phyloP scores from a whole-genome alignment of 1,139 yeast species.

The Groenewaldozyma auringiensis region DNA sequence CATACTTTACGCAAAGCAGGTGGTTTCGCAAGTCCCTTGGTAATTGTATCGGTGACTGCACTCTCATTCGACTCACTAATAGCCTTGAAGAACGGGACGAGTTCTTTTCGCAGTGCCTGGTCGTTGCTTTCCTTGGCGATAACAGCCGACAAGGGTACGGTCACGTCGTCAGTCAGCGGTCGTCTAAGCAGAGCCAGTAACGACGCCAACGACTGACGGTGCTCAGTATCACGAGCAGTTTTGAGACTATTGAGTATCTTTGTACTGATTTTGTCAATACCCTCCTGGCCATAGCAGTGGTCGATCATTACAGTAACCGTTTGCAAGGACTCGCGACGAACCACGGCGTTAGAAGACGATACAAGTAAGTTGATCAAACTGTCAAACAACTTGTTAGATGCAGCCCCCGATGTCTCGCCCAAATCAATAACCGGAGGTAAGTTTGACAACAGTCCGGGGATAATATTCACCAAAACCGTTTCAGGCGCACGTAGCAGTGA shows the following conservation, averaged over 20 bases:
- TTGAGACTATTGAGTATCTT: slow-evolving; percentile 52
- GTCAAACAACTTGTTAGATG: background rate
- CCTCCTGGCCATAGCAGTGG: slow-evolving; percentile 20
- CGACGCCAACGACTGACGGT: slow-evolving; percentile 33
- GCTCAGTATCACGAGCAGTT: slow-evolving; percentile 53
- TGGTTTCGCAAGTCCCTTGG: slow-evolving; percentile 63
- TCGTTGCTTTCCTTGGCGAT: slow-evolving; percentile 74
- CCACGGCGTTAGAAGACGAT: slow-evolving; percentile 62
- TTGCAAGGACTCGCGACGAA: slow-evolving; percentile 47
- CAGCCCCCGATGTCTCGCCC: slow-evolving; percentile 19
- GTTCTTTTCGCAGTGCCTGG: slow-evolving; percentile 42
- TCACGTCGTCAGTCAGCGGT: slow-evolving; percentile 26
- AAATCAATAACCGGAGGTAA: slow-evolving; percentile 35
- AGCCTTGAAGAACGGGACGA: slow-evolving; percentile 45
- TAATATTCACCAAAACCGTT: slow-evolving; percentile 45
- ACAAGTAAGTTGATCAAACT: background rate
- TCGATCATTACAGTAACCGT: slow-evolving; percentile 31
- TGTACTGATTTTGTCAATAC: slow-evolving; percentile 34
- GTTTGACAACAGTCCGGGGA: slow-evolving; percentile 43
- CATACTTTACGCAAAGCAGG: slow-evolving; percentile 57
- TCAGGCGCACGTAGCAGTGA: slow-evolving; percentile 80
- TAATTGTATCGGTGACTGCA: slow-evolving; percentile 34
- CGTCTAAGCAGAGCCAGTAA: background rate
- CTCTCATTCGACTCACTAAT: slow-evolving; percentile 22
- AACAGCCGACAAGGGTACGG: slow-evolving; percentile 42